Percentiles rank a stretch among this genome's conserved stretches.
These are phyloP conservation scores for Coemansia sp. DNA, from an alignment of 192 early-diverging fungal genomes.

Conservation along the genomic window DNA sequence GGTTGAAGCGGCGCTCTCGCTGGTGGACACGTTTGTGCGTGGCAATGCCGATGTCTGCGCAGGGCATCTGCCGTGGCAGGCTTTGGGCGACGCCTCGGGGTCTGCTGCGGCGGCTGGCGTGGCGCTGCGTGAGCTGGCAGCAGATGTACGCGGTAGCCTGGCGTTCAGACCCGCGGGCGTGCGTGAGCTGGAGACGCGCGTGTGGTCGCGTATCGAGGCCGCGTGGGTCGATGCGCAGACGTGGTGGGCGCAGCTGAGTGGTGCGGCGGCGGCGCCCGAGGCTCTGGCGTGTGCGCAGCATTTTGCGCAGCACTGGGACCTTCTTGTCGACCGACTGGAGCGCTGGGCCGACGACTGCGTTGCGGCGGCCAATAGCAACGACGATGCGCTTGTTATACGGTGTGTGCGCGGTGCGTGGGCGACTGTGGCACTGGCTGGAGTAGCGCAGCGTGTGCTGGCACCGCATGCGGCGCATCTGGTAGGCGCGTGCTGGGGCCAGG, in stretches of 20 bases:
- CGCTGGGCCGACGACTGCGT: constrained; percentile 15
- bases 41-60: constrained; percentile 18
- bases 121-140: constrained; percentile 6
- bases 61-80: constrained; percentile 36
- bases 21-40: constrained; percentile 17
- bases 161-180: constrained; percentile 24
- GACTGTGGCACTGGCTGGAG: constrained; percentile 12
- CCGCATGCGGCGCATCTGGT: constrained; percentile 7
- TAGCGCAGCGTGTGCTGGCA: constrained; percentile 1
- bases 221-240: constrained; percentile 34
- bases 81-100: constrained; percentile 3
- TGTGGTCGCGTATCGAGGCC: constrained; percentile 13
- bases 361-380: not conserved
- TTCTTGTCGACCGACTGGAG: constrained; percentile 17
- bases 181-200: constrained; percentile 6
- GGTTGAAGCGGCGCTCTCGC: constrained; percentile 16
- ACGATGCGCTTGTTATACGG: not conserved
- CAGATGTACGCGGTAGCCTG: constrained; percentile 12
- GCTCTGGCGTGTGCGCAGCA: constrained; percentile 16
- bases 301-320: constrained; percentile 26
- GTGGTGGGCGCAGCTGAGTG: constrained; percentile 51
- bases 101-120: not conserved
- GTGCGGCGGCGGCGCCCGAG: constrained; percentile 24
- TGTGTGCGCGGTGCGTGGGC: constrained; percentile 44
- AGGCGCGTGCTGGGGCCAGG: constrained; percentile 35